phyloP scores from a whole-genome alignment of 768 basidiomycete genomes.

The Boletellus emodensis region DNA sequence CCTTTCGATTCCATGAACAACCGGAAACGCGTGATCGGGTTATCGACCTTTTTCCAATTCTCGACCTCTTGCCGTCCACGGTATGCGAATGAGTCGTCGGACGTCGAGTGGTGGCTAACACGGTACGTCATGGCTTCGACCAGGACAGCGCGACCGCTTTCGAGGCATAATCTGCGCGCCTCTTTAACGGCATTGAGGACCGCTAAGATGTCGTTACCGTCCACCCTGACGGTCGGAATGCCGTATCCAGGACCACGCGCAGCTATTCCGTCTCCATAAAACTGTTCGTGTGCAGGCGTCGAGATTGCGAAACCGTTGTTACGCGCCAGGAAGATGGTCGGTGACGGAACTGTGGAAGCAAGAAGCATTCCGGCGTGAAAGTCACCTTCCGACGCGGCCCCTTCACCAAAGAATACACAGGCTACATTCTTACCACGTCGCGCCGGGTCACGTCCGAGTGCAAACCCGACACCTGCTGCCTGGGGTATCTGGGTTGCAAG shows the following conservation, averaged over 20 bases:
- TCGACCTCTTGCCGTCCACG: constrained; percentile 87
- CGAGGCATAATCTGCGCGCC: constrained; percentile 65
- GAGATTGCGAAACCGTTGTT: constrained; percentile 96
- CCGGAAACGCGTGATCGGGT: constrained; percentile 83
- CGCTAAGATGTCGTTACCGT: constrained; percentile 90
- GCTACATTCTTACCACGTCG: constrained; percentile 72
- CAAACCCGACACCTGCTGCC: constrained; percentile 90
- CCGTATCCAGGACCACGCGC: constrained; percentile 88
- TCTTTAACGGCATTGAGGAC: constrained; percentile 72
- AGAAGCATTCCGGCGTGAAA: constrained; percentile 89
- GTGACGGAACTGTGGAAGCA: constrained; percentile 71
- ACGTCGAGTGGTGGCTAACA: constrained; percentile 93
- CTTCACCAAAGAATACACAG: constrained; percentile 90
- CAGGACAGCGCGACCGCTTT: constrained; percentile 76
- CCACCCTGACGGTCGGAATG: constrained; percentile 86
- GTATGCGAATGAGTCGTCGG: constrained; percentile 95
- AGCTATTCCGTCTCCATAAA: constrained; percentile 89
- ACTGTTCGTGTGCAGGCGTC: constrained; percentile 87
- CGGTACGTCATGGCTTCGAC: constrained; percentile 92
- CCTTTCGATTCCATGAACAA: constrained; percentile 75
- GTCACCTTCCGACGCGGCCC: constrained; percentile 91
- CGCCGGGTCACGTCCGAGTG: constrained; percentile 71
- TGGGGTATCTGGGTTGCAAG: constrained; percentile 94
- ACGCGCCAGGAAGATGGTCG: constrained; percentile 68
- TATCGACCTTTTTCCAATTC: constrained; percentile 86